Base-by-base conservation (phyloP, 2,329 filamentous ascomycete genomes). In the Nigrograna mackinnonii region DNA sequence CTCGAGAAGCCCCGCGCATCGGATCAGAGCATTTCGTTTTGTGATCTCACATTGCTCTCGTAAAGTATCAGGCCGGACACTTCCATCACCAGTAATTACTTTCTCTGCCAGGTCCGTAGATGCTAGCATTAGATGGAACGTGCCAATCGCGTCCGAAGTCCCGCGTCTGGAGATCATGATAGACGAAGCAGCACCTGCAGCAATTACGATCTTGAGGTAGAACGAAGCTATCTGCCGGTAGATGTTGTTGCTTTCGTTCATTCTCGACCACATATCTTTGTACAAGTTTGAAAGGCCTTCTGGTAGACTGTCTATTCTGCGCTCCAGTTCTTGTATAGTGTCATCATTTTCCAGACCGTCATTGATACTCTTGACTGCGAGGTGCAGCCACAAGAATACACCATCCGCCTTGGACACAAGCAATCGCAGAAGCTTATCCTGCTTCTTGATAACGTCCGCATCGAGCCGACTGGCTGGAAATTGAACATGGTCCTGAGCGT, bases 381-480 rank as follows among this genome's bases (percentile, higher is more conserved):
- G 28, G 17, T 28, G 30, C 12, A 41, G 41, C 44, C 44, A 47
- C 6, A 47, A 33, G 19, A 47, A 47, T 14, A 45, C 45, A 14
- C 45, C 45, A 7, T 33, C 17, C 13, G 45, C 41, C 26, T 41
- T 41, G 12, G n/a, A 4, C 17, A 39, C 7, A 38, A 32, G 21
- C n/a, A 42, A 1, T 52, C 16, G n/a, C 12, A n/a, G n/a, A 13
- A 40, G 18, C 5, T 63, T 13, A 69, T 43, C n/a, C 66, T 22
- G n/a, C 26, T 33, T 22, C 13, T 5, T 11, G 14, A 20, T 13
- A 14, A 12, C 5, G 32, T 34, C 37, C 4, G 26, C 7, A 20
- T n/a, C 22, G 13, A 22, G 20, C 14, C 22, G 6, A 38, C n/a
- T n/a, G n/a, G n/a, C n/a, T n/a, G n/a, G n/a, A 28, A 16, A 16